Evolutionary conservation across 495 filamentous ascomycete species (phyloP).

Genomic region (Penicillium pancosmium): DNA sequence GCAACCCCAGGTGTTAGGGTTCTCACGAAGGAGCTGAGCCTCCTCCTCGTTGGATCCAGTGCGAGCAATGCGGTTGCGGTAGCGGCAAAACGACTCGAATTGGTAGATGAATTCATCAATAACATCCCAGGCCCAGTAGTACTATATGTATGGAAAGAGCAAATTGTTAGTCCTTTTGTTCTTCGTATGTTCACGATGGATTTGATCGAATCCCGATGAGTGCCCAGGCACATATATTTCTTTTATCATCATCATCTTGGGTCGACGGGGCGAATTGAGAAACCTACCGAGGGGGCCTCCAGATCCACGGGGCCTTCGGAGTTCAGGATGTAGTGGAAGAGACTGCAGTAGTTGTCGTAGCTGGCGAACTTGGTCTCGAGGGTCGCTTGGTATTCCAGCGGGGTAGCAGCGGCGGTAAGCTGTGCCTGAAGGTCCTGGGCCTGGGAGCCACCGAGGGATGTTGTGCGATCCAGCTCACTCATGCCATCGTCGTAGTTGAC

Average conservation of each 20-base stretch:
- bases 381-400: constrained; percentile 90
- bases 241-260: constrained; percentile 15
- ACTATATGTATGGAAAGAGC: constrained; percentile 54
- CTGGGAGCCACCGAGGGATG: constrained; percentile 50
- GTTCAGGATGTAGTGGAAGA: constrained; percentile 99
- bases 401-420: constrained; percentile 85
- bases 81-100: constrained; percentile 98
- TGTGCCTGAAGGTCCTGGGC: constrained; percentile 87
- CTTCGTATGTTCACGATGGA: constrained; percentile 4
- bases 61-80: constrained; percentile 87
- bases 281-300: constrained; percentile 88
- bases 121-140: constrained; percentile 99
- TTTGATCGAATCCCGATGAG: constrained; percentile 9
- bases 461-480: constrained; percentile 73
- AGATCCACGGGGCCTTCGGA: constrained; percentile 96
- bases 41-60: constrained; percentile 87
- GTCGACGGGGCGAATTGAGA: not conserved
- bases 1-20: constrained; percentile 98
- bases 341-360: constrained; percentile 98
- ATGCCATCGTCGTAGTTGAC: constrained; percentile 85
- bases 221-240: constrained; percentile 18
- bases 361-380: constrained; percentile 95
- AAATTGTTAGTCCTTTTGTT: constrained; percentile 13
- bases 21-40: constrained; percentile 85
- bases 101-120: constrained; percentile 99